Evolutionary conservation across 768 basidiomycete genomes (phyloP), one percentile per base, ranked within the genome.

Genomic region (Porpolomopsis calyptriformis): DNA sequence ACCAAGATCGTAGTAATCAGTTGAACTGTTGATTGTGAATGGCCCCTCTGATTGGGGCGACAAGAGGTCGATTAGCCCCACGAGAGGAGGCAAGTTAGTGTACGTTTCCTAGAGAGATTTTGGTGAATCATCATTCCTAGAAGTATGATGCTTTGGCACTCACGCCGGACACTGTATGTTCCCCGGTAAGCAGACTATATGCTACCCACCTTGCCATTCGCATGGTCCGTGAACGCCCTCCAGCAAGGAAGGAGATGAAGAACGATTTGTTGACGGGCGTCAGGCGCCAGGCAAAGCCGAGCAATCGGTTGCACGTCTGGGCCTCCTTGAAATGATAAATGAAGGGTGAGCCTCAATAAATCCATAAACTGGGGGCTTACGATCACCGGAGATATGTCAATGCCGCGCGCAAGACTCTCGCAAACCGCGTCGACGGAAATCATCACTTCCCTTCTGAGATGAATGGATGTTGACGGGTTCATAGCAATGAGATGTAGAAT

Each of bases 141-240:
- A 3, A 3, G n/a, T 42, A n/a, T 38, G 16, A 4, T 4, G 24
- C 12, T 57, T 49, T n/a, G 53, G 16, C 7, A 31, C 66, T 44
- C 52, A 68, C 64, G 6, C 46, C 31, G 11, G 49, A 48, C 6
- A 64, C 49, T 19, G 37, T 40, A 14, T 49, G 35, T 19, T 59
- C 56, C 23, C 64, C 55, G 1, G 60, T 61, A 20, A 84, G 60
- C 27, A 78, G 56, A 2, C 65, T 59, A 48, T 77, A 67, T 1
- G 82, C 79, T 24, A 83, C 58, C 59, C 69, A 73, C 40, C 74
- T 71, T 14, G 78, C 76, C 38, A 87, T 73, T 11, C 74, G 73
- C 40, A 65, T 65, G 29, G 73, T 66, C 18, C 67, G 68, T 9
- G 67, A 67, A 23, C 73, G 69, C 10, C 77, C 77, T 42, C 64